phyloP scores from a whole-genome alignment of 192 early-diverging fungal genomes.

The Linnemannia exigua region DNA sequence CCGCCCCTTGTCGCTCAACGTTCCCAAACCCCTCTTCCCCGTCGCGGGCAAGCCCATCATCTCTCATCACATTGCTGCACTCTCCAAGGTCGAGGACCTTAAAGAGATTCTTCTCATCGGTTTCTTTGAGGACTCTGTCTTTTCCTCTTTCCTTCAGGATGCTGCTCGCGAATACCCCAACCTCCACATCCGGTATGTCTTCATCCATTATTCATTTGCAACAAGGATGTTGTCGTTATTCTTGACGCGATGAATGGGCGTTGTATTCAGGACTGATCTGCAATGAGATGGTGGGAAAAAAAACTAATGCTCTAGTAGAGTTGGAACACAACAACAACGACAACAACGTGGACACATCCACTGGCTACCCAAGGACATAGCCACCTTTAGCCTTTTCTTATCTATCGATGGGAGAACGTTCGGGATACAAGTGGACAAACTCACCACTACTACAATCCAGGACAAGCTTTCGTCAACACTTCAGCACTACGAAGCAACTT shows the following conservation, averaged over 20 bases:
- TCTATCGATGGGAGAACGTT: not conserved
- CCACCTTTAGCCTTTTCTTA: not conserved
- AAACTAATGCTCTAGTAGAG: not conserved
- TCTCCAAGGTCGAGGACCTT: slow-evolving; percentile 89
- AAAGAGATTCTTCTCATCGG: slow-evolving; percentile 96
- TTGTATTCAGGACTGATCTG: slow-evolving; percentile 5
- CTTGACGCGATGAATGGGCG: not conserved
- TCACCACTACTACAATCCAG: not conserved
- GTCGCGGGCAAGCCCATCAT: slow-evolving; percentile 97
- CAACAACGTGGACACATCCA: slow-evolving; percentile 13
- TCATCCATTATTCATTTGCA: not conserved
- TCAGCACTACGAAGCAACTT: not conserved
- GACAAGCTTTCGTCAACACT: not conserved
- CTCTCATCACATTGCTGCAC: slow-evolving; percentile 95
- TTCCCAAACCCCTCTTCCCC: slow-evolving; percentile 98
- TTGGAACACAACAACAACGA: slow-evolving; percentile 9
- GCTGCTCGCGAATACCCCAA: slow-evolving; percentile 89
- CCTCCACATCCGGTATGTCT: slow-evolving; percentile 83
- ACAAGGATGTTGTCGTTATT: not conserved
- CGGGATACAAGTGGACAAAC: not conserved
- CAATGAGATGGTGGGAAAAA: slow-evolving; percentile 18
- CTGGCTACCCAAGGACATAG: not conserved
- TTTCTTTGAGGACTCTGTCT: slow-evolving; percentile 97
- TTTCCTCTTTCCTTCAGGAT: slow-evolving; percentile 89
- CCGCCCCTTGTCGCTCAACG: slow-evolving; percentile 95